Conservation (phyloP, 192 early-diverging fungal genomes). For the Lobulomyces angularis region DNA sequence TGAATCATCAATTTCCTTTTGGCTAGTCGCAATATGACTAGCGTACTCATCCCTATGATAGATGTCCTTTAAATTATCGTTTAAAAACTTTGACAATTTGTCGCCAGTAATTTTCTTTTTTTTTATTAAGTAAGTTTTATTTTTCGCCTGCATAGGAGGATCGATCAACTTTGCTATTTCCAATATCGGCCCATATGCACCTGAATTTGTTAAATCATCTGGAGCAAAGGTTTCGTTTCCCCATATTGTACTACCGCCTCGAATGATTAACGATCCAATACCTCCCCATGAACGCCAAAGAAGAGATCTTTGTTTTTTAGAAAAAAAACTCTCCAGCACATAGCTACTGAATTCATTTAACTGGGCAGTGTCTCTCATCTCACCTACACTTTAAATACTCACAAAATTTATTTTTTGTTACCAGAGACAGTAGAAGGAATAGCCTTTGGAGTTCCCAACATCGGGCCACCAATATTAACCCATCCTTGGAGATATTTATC, state of each 20-base stretch:
- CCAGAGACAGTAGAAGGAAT: constrained; percentile 58
- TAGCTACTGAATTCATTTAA: constrained; percentile 62
- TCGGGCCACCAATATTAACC: constrained; percentile 75
- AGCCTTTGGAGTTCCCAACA: constrained; percentile 78
- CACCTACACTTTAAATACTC: constrained; percentile 26
- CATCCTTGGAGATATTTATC: constrained; percentile 65
- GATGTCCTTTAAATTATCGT: neutral
- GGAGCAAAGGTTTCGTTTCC: constrained; percentile 23
- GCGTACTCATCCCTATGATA: neutral
- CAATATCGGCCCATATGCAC: too few relatives aligned
- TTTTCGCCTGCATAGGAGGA: neutral
- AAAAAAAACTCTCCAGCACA: constrained; percentile 77
- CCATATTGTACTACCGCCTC: constrained; percentile 74
- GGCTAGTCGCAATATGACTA: constrained; percentile 40
- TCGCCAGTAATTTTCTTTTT: neutral
- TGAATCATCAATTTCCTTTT: constrained; percentile 43
- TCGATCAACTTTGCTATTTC: too few relatives aligned
- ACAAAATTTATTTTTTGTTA: neutral
- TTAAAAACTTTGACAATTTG: neutral
- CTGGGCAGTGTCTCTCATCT: constrained; percentile 76
- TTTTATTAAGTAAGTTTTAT: neutral
- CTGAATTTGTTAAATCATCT: neutral
- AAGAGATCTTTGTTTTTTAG: constrained; percentile 52
- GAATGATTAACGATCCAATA: constrained; percentile 62
- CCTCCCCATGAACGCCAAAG: constrained; percentile 78